Evolutionary conservation across 2,329 filamentous ascomycete species (phyloP), one percentile per base, ranked within the genome.

Genomic region (Colletotrichum cordylinicola): DNA sequence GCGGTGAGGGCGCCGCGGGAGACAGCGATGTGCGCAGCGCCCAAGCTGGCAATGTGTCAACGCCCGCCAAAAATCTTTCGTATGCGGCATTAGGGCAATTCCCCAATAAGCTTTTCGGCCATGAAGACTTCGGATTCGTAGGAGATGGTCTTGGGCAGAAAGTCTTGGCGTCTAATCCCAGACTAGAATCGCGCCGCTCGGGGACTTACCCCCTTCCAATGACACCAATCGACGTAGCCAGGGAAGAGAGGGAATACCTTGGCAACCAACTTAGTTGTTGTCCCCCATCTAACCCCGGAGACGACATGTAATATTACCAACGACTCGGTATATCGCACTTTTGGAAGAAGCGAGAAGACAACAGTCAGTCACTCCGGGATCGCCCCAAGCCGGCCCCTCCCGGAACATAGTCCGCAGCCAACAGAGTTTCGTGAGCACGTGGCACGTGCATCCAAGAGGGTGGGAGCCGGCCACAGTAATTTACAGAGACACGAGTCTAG

Each of bases 341-440:
- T 52, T 1, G 43, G 21, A 58, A 58, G 55, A 27, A 16, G 27
- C 21, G 27, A 58, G 21, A n/a, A 21, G 52, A 55, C 27, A 39
- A 48, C 21, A n/a, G 8, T 18, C 35, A 8, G 15, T 60, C 52
- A 9, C 29, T 60, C 68, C 48, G 61, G 67, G 48, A 71, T 71
- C 52, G 68, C 52, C 66, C 60, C 13, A 74, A 52, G 67, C 48
- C 67, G 60, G 62, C 18, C 58, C 35, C 21, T 65, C 43, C 31
- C 43, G 33, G 33, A 29, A 60, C 21, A 37, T 9, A 72, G 52
- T 37, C 72, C 48, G 68, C 18, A 67, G 52, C 48, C 61, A 15
- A 62, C 68, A 43, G 15, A 67, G 68, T 72, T 55, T 62, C 33
- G 72, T 55, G 52, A 62, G 68, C 64, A 76, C 65, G 70, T 74